phyloP scores from a whole-genome alignment of 352 stramenopile species.

The Pythium brachiatum region DNA sequence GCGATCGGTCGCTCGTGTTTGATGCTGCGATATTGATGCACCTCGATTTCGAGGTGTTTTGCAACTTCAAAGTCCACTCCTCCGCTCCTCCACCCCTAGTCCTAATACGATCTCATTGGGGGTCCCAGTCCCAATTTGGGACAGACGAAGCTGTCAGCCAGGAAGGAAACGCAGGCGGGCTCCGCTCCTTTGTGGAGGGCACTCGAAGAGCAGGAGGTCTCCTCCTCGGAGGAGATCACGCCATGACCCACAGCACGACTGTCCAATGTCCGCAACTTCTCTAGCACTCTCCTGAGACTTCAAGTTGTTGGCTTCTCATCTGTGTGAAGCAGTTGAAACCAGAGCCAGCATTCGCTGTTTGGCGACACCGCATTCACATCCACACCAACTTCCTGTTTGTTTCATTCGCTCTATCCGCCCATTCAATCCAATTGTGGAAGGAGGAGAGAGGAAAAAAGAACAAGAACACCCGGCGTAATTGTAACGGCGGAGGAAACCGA shows the following conservation, averaged over 20 bases:
- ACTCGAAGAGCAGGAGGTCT: not conserved
- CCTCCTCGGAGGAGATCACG: not conserved
- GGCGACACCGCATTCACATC: not conserved
- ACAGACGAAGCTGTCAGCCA: not conserved
- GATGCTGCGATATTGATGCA: not conserved
- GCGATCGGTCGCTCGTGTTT: not conserved
- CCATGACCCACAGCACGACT: not conserved
- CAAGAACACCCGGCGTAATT: slow-evolving; percentile 32
- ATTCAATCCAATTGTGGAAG: not conserved
- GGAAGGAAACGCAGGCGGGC: no score
- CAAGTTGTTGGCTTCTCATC: slow-evolving; percentile 11
- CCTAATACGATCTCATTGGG: not conserved
- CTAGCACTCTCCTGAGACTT: slow-evolving; percentile 17
- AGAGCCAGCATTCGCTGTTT: not conserved
- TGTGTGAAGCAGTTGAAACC: not conserved
- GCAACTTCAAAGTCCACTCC: not conserved
- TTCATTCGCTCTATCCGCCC: not conserved
- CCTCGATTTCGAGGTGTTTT: slow-evolving; percentile 7
- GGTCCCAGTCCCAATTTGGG: no score
- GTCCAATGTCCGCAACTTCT: slow-evolving; percentile 7
- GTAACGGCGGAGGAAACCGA: slow-evolving; percentile 1
- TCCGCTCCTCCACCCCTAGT: not conserved
- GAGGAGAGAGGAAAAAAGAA: slow-evolving; percentile 44
- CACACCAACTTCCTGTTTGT: not conserved
- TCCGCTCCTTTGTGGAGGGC: no score